These are phyloP conservation scores for Camptophora hylomeconis DNA, from an alignment of 2,329 filamentous ascomycete species.

Conservation along the genomic window DNA sequence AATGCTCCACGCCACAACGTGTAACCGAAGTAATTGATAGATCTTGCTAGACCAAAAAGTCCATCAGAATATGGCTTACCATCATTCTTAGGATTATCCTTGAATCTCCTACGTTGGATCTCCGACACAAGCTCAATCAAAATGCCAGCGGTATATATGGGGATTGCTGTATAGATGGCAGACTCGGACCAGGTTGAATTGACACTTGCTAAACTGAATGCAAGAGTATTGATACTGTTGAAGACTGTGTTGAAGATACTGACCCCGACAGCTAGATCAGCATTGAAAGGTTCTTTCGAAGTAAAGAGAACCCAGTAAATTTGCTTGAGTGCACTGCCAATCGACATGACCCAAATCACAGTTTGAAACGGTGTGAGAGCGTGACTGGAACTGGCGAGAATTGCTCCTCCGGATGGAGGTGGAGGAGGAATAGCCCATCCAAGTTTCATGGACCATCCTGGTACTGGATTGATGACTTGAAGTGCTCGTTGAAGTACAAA, in stretches of 20 bases:
- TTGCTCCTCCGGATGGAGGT: conserved; percentile 5
- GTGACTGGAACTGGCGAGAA: conserved; percentile 1
- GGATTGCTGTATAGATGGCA: conserved; percentile 34
- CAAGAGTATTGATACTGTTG: conserved; percentile 43
- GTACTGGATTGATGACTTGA: conserved; percentile 6
- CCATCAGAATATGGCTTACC: conserved; percentile 40
- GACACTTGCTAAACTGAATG: conserved; percentile 35
- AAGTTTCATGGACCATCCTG: conserved; percentile 3
- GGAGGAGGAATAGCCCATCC: conserved; percentile 3
- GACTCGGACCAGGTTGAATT: conserved; percentile 18
- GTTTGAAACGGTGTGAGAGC: conserved; percentile 11
- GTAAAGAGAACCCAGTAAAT: conserved; percentile 7
- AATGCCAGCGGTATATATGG: conserved; percentile 40
- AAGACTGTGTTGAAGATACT: conserved; percentile 39
- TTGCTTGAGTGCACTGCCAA: conserved; percentile 12
- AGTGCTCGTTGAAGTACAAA: conserved; percentile 7
- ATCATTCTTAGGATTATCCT: conserved; percentile 37
- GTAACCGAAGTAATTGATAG: conserved; percentile 44
- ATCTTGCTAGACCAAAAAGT: conserved; percentile 35
- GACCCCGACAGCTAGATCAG: conserved; percentile 30
- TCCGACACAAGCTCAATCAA: conserved; percentile 43
- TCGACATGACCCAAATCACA: conserved; percentile 9
- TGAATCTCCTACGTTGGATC: conserved; percentile 42
- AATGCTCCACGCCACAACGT: conserved; percentile 38
- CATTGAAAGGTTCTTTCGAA: conserved; percentile 10